phyloP scores from a whole-genome alignment of 1,284 basidiomycete species.

The Xanthoconium separans region DNA sequence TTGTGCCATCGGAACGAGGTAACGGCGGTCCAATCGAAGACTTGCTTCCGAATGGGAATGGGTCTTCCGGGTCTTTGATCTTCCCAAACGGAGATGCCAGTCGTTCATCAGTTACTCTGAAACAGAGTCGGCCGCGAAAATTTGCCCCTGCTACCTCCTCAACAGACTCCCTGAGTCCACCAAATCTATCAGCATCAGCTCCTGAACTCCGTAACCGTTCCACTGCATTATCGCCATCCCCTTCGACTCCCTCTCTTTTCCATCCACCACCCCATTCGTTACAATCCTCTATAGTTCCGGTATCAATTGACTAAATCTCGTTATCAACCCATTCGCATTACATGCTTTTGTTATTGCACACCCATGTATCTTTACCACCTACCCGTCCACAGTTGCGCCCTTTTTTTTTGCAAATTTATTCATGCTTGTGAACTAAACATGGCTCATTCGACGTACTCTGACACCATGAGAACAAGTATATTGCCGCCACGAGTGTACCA shows the following conservation, averaged over 20 bases:
- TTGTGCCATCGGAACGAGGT: constrained; percentile 27
- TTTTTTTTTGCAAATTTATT: constrained; percentile 6
- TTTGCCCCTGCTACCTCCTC: constrained; percentile 4
- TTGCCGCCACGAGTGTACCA: background rate
- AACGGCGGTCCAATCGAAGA: constrained; percentile 4
- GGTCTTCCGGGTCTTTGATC: constrained; percentile 11
- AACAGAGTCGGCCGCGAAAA: constrained; percentile 13
- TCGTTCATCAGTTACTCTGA: constrained; percentile 22
- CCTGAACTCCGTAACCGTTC: constrained; percentile 27
- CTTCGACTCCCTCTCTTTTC: constrained; percentile 10
- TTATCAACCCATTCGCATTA: constrained; percentile 10
- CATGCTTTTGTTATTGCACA: constrained; percentile 20
- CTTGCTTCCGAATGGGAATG: constrained; percentile 12
- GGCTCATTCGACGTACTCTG: background rate
- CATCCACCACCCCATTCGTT: constrained; percentile 8
- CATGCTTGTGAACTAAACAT: background rate
- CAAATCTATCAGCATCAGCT: constrained; percentile 23
- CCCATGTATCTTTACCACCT: constrained; percentile 25
- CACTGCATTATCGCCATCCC: constrained; percentile 6
- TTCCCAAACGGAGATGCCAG: constrained; percentile 27
- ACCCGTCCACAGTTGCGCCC: background rate
- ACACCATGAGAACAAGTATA: background rate
- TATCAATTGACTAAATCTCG: constrained; percentile 23
- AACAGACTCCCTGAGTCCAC: constrained; percentile 4
- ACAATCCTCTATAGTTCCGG: constrained; percentile 14